Percentiles rank a stretch among this genome's conserved stretches.
Evolutionary conservation across 441 rosid species (phyloP).

Genomic region (Populus hybrid): DNA sequence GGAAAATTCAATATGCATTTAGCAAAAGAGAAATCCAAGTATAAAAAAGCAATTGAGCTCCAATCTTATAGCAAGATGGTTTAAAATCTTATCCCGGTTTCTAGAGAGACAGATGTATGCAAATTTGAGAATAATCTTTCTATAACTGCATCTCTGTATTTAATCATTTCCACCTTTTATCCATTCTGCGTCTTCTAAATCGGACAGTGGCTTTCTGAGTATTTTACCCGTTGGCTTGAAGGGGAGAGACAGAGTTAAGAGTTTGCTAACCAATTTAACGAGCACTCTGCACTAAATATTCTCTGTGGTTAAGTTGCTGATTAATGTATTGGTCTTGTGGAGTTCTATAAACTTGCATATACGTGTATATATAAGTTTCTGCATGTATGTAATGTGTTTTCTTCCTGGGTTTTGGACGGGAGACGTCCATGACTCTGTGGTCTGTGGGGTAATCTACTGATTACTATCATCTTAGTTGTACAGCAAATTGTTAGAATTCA

Average conservation of each 20-base stretch:
- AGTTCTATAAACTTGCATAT: neutral
- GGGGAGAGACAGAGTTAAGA: neutral
- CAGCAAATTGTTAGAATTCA: neutral
- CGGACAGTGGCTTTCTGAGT: neutral
- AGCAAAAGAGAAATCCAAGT: neutral
- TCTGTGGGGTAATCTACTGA: neutral
- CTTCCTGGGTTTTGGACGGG: too few relatives aligned
- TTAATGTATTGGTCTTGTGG: neutral
- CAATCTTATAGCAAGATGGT: neutral
- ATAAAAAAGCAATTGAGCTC: neutral
- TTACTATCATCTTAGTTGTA: neutral
- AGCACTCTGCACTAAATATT: neutral
- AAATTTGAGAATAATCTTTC: neutral
- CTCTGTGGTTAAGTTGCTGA: neutral
- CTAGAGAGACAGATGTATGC: neutral
- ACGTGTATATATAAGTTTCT: neutral
- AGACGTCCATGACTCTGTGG: neutral
- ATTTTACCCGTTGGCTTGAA: neutral
- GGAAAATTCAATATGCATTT: neutral
- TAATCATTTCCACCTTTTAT: neutral
- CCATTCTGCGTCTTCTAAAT: neutral
- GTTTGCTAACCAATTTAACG: neutral
- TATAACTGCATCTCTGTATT: too few relatives aligned
- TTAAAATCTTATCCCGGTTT: neutral
- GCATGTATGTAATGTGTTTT: neutral